Base-by-base conservation (phyloP, 2,329 filamentous ascomycete genomes). In the Neopestalotiopsis rosae region DNA sequence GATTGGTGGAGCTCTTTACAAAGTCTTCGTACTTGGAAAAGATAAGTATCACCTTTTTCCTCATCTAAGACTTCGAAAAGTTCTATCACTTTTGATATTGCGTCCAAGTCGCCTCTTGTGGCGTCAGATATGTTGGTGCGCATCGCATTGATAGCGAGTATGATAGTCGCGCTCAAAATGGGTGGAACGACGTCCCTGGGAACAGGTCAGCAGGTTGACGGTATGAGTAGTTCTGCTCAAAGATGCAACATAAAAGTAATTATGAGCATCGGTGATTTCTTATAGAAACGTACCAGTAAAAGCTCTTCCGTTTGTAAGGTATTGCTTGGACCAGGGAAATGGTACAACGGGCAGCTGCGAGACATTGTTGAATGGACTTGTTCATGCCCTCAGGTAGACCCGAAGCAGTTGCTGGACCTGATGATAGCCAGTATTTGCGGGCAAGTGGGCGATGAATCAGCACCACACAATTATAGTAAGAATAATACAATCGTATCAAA, bases 391-490 rank as follows among this genome's bases (percentile, higher is more conserved):
- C 4, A 12, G 34, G 2, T 2, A 65, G 62, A 13, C 13, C 40
- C 14, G 38, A 38, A 45, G 10, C 20, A 4, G 38, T 32, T 12
- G n/a, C 1, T 13, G 34, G 6, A 1, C 40, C 52, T 7, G 24
- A 12, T 14, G 62, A 20, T 20, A 49, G 12, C 62, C 62, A 65
- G 40, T 65, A 65, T 24, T 65, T 17, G 30, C 62, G 34, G 6
- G 32, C 34, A 38, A 42, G 40, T n/a, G 42, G 20, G 12, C 62
- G 62, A 52, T 65, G n/a, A 20, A 49, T 49, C 7, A 45, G 32
- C 30, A 65, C 40, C 10, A 49, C 62, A 20, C 62, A 65, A 24
- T 49, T 65, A 34, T 65, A 65, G 40, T 65, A 65, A 4, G 62
- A 65, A 34, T 52, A 65, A 20, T 65, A 52, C 20, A 65, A 32